Evolutionary conservation across 2,329 filamentous ascomycete species (phyloP).

Genomic region (Remersonia thermophila): DNA sequence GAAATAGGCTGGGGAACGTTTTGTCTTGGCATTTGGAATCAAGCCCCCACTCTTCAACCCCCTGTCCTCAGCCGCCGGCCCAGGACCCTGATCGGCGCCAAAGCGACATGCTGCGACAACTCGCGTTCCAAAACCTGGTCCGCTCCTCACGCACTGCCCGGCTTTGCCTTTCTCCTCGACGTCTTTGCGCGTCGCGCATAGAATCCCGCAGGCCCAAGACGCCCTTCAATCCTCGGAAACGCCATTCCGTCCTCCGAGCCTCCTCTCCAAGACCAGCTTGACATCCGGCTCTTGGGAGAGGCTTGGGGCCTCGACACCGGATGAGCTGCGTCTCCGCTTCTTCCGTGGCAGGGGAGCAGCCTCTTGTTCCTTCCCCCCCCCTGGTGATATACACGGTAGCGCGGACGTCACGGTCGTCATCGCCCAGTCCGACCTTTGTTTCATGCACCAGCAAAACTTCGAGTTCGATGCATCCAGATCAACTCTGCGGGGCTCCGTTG

Average conservation of each 20-base stretch:
- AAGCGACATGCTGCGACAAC: slow-evolving; percentile 16
- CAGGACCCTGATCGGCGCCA: slow-evolving; percentile 16
- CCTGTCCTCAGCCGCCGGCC: neutral
- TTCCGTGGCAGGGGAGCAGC: neutral
- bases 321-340: slow-evolving; percentile 8
- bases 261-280: no score
- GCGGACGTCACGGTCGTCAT: neutral
- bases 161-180: neutral
- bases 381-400: no score
- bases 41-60: neutral
- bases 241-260: slow-evolving; percentile 12
- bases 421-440: slow-evolving; percentile 3
- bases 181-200: neutral
- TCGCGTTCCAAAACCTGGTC: slow-evolving; percentile 16
- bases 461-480: no score
- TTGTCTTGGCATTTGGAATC: no score
- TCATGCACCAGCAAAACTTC: slow-evolving; percentile 5
- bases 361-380: neutral
- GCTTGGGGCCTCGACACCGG: no score
- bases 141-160: neutral
- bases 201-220: no score
- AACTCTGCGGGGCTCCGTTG: no score
- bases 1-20: neutral
- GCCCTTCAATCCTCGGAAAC: slow-evolving; percentile 2
- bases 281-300: slow-evolving; percentile 3